phyloP scores from a whole-genome alignment of 805 yeast genomes.

The Ogataea kodamae region DNA sequence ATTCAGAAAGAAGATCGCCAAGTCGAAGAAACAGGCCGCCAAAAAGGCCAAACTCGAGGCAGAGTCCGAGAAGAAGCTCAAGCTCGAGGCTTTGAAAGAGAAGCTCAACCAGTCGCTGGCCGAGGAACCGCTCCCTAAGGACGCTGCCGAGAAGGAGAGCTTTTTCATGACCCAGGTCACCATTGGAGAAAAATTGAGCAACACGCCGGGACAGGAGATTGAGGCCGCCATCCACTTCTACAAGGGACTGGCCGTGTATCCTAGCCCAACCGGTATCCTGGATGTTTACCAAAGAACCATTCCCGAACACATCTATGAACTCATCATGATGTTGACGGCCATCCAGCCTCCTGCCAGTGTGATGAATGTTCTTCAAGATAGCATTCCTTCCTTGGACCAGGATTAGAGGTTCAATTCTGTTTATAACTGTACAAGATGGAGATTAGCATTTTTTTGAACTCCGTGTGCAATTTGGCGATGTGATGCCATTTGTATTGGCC shows the following conservation, averaged over 20 bases:
- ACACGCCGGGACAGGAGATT: slow-evolving; percentile 61
- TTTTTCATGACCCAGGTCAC: slow-evolving; percentile 82
- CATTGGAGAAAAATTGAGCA: slow-evolving; percentile 76
- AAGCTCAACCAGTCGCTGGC: slow-evolving; percentile 62
- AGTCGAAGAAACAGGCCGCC: slow-evolving; percentile 57
- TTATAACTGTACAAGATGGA: slow-evolving; percentile 5
- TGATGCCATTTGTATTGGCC: slow-evolving; percentile 19
- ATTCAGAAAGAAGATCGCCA: slow-evolving; percentile 75
- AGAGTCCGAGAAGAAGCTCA: slow-evolving; percentile 56
- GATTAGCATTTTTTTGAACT: slow-evolving; percentile 15
- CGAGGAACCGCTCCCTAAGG: slow-evolving; percentile 73
- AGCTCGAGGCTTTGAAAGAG: slow-evolving; percentile 56
- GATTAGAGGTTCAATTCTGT: slow-evolving; percentile 18
- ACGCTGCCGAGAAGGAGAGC: slow-evolving; percentile 63
- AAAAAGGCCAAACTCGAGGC: slow-evolving; percentile 52
- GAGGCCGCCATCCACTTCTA: slow-evolving; percentile 89
- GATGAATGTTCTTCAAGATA: slow-evolving; percentile 57
- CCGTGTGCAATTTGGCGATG: slow-evolving; percentile 19
- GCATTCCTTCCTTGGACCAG: slow-evolving; percentile 25
- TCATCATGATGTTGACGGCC: slow-evolving; percentile 84
- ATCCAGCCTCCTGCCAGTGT: slow-evolving; percentile 83
- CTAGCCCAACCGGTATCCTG: slow-evolving; percentile 89
- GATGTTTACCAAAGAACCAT: slow-evolving; percentile 86
- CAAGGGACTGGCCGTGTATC: slow-evolving; percentile 89
- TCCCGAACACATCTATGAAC: slow-evolving; percentile 77